Base-by-base conservation (phyloP, 2,329 filamentous ascomycete genomes). In the Venturiaceae sp. region DNA sequence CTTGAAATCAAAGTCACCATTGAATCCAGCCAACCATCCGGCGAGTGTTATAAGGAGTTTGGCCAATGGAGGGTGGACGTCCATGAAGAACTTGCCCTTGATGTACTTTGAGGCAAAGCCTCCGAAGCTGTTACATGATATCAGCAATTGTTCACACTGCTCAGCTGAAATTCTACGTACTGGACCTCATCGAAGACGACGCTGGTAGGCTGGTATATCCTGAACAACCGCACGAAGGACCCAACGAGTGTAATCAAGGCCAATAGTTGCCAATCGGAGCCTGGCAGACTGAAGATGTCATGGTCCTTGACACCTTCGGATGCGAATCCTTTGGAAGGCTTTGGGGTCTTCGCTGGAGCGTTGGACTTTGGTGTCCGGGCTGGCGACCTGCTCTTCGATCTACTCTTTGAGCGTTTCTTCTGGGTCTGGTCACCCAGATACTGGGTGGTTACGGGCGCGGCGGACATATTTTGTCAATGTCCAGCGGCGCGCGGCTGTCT, bases 151-250 rank as follows among this genome's bases (percentile, higher is more conserved):
- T 16, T 7, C 26, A 28, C 26, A 39, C 21, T 16, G n/a, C 6
- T 30, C 34, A 19, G 39, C 13, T 52, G 57, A 41, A 32, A n/a
- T 26, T 60, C n/a, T 53, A 85, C 90, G 72, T 83, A 96, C 91
- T 99, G 94, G 72, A 99, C 94, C 78, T 99, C 94, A 74, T 99
- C 94, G 72, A 99, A 99, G 65, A 99, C 94, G 62, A 99, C 94
- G 68, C 92, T 96, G 68, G 85, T 87, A 59, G 94, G 94, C 72
- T 96, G 90, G 72, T 95, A 96, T 76, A 99, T 96, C 69, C 90
- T 86, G 79, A 95, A 99, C 63, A 97, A 76, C 63, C 94, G 88
- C 64, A 99, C 90, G 64, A 86, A 76, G 58, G 87, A 81, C 55
- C 88, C 89, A 63, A 96, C 66, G 19, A 91, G 64, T 55, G 90